A percentile compares a stretch with the other conserved stretches of the same genome.
These are phyloP conservation scores for Canavalia gladiata DNA, from an alignment of 306 rosid species.

Conservation along the genomic window DNA sequence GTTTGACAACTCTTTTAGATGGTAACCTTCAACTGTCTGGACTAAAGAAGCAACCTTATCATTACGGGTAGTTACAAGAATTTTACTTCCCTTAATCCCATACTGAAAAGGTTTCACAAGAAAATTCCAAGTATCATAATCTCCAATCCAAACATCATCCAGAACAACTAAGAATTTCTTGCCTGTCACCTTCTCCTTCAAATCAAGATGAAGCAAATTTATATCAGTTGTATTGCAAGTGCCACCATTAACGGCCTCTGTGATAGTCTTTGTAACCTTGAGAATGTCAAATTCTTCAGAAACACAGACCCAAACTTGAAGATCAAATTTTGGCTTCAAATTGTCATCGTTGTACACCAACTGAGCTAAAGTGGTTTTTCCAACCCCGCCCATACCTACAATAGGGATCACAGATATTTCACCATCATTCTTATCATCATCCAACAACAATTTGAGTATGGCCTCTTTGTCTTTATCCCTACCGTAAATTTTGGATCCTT, in stretches of 20 bases:
- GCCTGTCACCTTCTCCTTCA: too few relatives aligned
- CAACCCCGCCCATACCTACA: conserved; percentile 18
- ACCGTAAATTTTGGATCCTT: neutral
- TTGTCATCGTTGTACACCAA: neutral
- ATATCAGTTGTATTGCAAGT: neutral
- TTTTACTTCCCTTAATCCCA: too few relatives aligned
- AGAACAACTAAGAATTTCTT: too few relatives aligned
- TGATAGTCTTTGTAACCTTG: neutral
- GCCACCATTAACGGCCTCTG: neutral
- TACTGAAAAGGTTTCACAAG: too few relatives aligned
- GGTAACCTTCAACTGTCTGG: too few relatives aligned
- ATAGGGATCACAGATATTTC: neutral
- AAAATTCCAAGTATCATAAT: too few relatives aligned
- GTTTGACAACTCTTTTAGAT: too few relatives aligned
- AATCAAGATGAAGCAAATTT: neutral
- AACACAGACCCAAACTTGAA: conserved; percentile 15
- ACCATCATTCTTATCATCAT: neutral
- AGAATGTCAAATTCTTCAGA: neutral
- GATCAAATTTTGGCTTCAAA: neutral
- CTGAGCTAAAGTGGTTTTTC: conserved; percentile 22
- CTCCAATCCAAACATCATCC: too few relatives aligned
- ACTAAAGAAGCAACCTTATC: too few relatives aligned
- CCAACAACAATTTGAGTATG: conserved; percentile 3
- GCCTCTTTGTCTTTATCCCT: neutral
- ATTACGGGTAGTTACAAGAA: too few relatives aligned